Percentiles rank a stretch among this genome's conserved stretches.
phyloP scores from a whole-genome alignment of 352 stramenopile species.

The Elongisporangium senticosum region DNA sequence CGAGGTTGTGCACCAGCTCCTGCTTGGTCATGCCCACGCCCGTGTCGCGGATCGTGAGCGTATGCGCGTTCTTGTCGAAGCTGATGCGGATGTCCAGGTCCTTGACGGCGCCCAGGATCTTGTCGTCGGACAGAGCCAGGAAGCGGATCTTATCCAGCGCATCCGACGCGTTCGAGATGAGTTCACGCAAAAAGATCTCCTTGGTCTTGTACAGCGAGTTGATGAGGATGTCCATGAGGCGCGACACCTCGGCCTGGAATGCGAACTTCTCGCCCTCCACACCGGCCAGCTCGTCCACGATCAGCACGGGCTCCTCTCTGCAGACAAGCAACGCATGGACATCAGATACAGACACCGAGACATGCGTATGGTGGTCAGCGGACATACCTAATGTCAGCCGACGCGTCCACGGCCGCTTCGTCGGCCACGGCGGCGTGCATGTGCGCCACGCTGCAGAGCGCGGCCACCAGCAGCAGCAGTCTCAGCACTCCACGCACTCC shows the following conservation, averaged over 20 bases:
- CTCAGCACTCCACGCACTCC: conserved; percentile 13
- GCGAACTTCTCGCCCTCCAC: conserved; percentile 79
- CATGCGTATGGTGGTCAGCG: neutral
- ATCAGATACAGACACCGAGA: conserved; percentile 1
- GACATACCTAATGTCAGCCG: conserved; percentile 14
- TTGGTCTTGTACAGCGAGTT: conserved; percentile 98
- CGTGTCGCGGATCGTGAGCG: conserved; percentile 97
- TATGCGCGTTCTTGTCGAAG: conserved; percentile 94
- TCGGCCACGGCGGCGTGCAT: conserved; percentile 19
- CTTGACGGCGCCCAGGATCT: conserved; percentile 62
- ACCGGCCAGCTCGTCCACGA: conserved; percentile 36
- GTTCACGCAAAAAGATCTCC: conserved; percentile 98
- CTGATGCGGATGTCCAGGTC: conserved; percentile 97
- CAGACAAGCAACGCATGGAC: conserved; percentile 14
- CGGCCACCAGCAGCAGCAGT: conserved; percentile 31
- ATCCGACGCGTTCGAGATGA: conserved; percentile 99
- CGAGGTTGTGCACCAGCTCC: conserved; percentile 95
- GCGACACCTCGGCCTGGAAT: conserved; percentile 96
- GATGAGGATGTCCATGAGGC: conserved; percentile 99
- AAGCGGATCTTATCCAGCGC: conserved; percentile 99
- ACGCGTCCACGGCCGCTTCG: conserved; percentile 26
- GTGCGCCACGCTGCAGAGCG: conserved; percentile 23
- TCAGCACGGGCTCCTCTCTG: conserved; percentile 27
- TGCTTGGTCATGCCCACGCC: conserved; percentile 99
- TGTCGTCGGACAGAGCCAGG: conserved; percentile 90